Evolutionary conservation across 1,284 basidiomycete species (phyloP), one percentile per base, ranked within the genome.

Genomic region (Malassezia equina): DNA sequence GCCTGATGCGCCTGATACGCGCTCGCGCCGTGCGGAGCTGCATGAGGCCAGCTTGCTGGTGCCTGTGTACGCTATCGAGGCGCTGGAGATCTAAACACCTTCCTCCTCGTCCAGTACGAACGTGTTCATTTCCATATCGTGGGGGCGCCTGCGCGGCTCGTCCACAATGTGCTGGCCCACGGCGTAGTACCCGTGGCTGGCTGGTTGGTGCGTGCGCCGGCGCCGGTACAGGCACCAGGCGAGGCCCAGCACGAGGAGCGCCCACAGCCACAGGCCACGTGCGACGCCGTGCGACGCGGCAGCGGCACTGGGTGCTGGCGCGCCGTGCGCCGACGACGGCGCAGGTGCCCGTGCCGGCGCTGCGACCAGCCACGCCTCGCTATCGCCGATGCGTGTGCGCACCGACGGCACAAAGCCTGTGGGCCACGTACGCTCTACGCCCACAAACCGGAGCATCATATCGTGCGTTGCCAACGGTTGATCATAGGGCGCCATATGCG

Each of bases 381-480:
- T 79, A 31, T 79, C 78, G 11, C 88, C 90, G 19, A 93, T 79
- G 29, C 81, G 81, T 58, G 86, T 88, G 7, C 86, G 85, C 82
- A 68, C 78, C 75, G 33, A 85, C 81, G 31, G 87, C 81, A 60
- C 85, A 80, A 56, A 86, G 2, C 76, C 89, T 2, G 84, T 79
- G 41, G 94, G 81, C 4, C 82, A 80, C 27, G 84, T 81, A 65
- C 91, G 86, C 77, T 96, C 85, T 52, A 91, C 83, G 12, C 52
- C 64, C 66, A 73, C 67, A 49, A 67, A 73, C 21, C 69, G 59
- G 4, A 73, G 82, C 68, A 98, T 93, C 94, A 98, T 96, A 76
- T 98, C 93, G 75, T 96, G 90, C 4, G 89, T 80, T 28, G 85
- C 83, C 52, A 88, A 80, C 0, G 91, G 93, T 11, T 86, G 79